Conservation (phyloP, 352 stramenopile species). For the Phytophthora citrophthora region DNA sequence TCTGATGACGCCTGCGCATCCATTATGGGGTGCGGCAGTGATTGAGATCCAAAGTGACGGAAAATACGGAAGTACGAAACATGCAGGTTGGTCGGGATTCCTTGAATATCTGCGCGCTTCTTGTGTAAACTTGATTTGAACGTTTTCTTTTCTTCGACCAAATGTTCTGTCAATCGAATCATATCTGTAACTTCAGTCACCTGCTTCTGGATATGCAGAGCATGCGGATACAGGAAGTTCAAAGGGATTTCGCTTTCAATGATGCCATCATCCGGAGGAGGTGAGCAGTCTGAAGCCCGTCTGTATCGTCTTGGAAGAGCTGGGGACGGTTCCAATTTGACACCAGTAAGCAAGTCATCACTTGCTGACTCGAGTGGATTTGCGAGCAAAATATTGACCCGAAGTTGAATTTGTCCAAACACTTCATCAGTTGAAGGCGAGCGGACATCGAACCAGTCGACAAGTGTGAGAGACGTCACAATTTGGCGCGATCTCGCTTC, state of each 20-base stretch:
- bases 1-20: slow-evolving; percentile 51
- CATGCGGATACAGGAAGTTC: slow-evolving; percentile 76
- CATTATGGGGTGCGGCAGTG: slow-evolving; percentile 11
- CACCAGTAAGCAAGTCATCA: slow-evolving; percentile 20
- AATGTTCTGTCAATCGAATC: slow-evolving; percentile 66
- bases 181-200: slow-evolving; percentile 68
- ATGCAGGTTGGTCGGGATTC: slow-evolving; percentile 85
- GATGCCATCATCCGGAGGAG: slow-evolving; percentile 42
- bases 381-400: slow-evolving; percentile 70
- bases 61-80: slow-evolving; percentile 88
- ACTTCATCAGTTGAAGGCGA: slow-evolving; percentile 63
- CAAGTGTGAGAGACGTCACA: slow-evolving; percentile 69
- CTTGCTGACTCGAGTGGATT: slow-evolving; percentile 47
- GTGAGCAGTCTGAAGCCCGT: slow-evolving; percentile 47
- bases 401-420: slow-evolving; percentile 77
- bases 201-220: slow-evolving; percentile 71
- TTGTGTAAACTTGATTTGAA: slow-evolving; percentile 89
- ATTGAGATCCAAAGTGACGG: slow-evolving; percentile 54
- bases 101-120: slow-evolving; percentile 81
- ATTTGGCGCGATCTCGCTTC: slow-evolving; percentile 39
- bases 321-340: slow-evolving; percentile 19
- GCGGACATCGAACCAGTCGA: slow-evolving; percentile 84
- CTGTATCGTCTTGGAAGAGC: slow-evolving; percentile 39
- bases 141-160: slow-evolving; percentile 75
- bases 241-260: slow-evolving; percentile 72